phyloP scores from a whole-genome alignment of 306 rosid species.

The Ormosia semicastrata region DNA sequence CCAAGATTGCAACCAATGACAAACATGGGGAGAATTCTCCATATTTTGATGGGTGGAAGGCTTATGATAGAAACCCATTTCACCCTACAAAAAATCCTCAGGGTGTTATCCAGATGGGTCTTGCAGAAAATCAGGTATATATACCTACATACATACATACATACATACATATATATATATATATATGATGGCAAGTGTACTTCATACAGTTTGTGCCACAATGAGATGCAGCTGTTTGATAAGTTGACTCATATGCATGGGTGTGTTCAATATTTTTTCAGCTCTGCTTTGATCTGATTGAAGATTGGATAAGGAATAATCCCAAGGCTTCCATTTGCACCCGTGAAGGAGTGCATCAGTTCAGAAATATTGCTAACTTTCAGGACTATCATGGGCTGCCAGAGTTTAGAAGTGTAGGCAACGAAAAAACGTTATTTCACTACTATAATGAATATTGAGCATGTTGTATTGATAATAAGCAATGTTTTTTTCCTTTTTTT shows the following conservation, averaged over 20 bases:
- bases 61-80: slow-evolving; percentile 75
- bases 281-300: slow-evolving; percentile 62
- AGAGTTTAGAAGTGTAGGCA: slow-evolving; percentile 63
- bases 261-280: slow-evolving; percentile 16
- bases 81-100: slow-evolving; percentile 58
- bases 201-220: not conserved
- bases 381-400: slow-evolving; percentile 89
- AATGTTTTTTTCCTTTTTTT: not conserved
- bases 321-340: slow-evolving; percentile 85
- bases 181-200: too few species aligned
- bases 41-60: slow-evolving; percentile 89
- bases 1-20: slow-evolving; percentile 74
- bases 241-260: not conserved
- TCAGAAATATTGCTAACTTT: slow-evolving; percentile 64
- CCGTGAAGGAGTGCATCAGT: slow-evolving; percentile 59
- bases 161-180: not conserved
- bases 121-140: slow-evolving; percentile 86
- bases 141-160: too few species aligned
- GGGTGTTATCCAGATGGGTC: slow-evolving; percentile 95
- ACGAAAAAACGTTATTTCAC: not conserved
- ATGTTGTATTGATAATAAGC: not conserved
- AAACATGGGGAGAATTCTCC: slow-evolving; percentile 80
- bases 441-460: not conserved
- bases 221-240: not conserved
- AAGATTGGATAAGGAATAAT: slow-evolving; percentile 70